Evolutionary conservation across 192 early-diverging fungal species (phyloP), one percentile per base, ranked within the genome.

Genomic region (Podila verticillata): DNA sequence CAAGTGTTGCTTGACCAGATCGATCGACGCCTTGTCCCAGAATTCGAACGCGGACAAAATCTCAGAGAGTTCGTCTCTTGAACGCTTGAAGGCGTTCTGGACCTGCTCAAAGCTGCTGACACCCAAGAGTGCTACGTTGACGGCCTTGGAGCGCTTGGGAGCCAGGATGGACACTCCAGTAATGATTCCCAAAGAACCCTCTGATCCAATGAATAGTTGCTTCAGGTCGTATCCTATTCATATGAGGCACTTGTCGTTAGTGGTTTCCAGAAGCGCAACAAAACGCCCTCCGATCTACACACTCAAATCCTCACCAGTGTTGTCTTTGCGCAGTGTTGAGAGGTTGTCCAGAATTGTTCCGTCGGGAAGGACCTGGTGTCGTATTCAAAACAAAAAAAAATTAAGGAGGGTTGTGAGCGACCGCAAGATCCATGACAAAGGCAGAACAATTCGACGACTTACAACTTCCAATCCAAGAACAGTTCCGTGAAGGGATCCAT

Each of bases 21-120:
- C 72, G 61, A 95, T 86, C 57, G 92, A 91, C 28, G 80, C 83
- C 29, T 66, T 72, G 78, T 99, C 98, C 90, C 94, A 99, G 74
- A 99, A 99, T 84, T 99, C 98, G 71, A 95, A 99, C 0, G 97
- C 98, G n/a, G 95, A 97, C 39, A 99, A 85, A 57, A 99, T 94
- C 84, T 99, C 98, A 61, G 92, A 92, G 51, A 98, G 86, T 22
- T 97, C 88, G 48, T 78, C 75, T n/a, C 91, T 92, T 4, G 97
- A 95, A 48, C 84, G 85, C 72, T 83, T 85, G 70, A 97, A 99
- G 20, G 91, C 90, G 15, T 86, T 82, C 83, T 95, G 93, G 17
- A 99, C 97, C 63, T 88, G 75, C 66, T 95, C 90, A 67, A 94
- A 99, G 28, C 87, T 87, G 7, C 85, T 78, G n/a, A 97, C 84